These are phyloP conservation scores for Starmerella kuoi DNA, from an alignment of 805 yeast species.

Conservation along the genomic window DNA sequence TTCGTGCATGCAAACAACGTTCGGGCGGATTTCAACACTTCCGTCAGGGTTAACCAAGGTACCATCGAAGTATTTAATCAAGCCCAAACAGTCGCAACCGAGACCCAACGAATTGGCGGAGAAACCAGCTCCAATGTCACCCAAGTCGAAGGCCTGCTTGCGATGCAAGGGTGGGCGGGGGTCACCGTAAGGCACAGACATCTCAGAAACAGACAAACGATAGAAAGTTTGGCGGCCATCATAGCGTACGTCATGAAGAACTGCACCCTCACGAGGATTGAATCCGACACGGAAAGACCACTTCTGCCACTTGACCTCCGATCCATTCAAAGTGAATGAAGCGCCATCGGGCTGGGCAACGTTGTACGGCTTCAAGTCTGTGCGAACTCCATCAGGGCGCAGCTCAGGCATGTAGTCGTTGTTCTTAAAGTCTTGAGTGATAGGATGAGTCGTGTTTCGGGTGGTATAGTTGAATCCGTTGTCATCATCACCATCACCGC, in stretches of 20 bases:
- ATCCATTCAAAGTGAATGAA: constrained; percentile 50
- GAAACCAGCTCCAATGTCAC: constrained; percentile 72
- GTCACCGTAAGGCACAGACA: constrained; percentile 82
- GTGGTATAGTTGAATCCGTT: constrained; percentile 37
- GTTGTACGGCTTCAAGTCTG: constrained; percentile 56
- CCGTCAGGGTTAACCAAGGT: constrained; percentile 46
- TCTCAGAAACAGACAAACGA: constrained; percentile 61
- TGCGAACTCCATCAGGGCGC: constrained; percentile 44
- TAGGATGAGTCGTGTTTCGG: constrained; percentile 50
- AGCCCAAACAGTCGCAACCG: constrained; percentile 77
- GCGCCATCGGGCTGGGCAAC: constrained; percentile 82
- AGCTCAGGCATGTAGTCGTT: constrained; percentile 68
- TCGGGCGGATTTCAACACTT: constrained; percentile 49
- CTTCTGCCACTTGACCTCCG: constrained; percentile 64
- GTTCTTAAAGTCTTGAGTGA: constrained; percentile 40
- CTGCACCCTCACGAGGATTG: constrained; percentile 69
- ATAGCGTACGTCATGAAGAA: constrained; percentile 56
- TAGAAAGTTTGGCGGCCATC: constrained; percentile 68
- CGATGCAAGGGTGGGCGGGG: constrained; percentile 73
- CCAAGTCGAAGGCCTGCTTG: constrained; percentile 76
- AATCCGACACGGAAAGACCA: constrained; percentile 67
- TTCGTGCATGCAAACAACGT: constrained; percentile 73
- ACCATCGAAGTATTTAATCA: constrained; percentile 60
- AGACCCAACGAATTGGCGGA: constrained; percentile 54
- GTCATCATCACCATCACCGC: constrained; percentile 55